Base-by-base conservation (phyloP, 768 basidiomycete genomes). In the Russula olivacea region DNA sequence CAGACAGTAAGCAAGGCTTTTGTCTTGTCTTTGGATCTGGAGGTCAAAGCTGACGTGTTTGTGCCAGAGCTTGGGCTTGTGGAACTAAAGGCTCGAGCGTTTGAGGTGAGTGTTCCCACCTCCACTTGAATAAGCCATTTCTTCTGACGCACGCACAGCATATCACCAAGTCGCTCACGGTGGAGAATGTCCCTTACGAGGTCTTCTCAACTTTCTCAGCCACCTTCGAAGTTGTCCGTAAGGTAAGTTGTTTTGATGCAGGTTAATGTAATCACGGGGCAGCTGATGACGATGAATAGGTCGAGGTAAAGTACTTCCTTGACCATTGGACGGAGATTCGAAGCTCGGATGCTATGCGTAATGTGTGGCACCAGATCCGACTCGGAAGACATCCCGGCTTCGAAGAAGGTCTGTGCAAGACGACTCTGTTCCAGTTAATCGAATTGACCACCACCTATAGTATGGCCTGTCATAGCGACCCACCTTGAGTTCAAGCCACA, bases 141-240 rank as follows among this genome's bases (percentile, higher is more conserved):
- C 50, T 6, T 14, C 50, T 62, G 65, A 66, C 38, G n/a, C 15
- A 23, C 45, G 48, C 41, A 38, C 56, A 91, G 83, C 87, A 93
- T 71, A 93, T 95, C 50, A 76, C 84, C 66, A 86, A 83, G 64
- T 85, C 85, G 0, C 80, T 95, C 50, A 86, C 84, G 0, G 82
- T 88, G 14, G 82, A 88, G 15, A 94, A 93, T 72, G 87, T 93
- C 56, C 87, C 89, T 2, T 86, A 88, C 67, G 92, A 95, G 71
- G 85, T 89, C 41, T 95, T 95, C 70, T 90, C 88, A 12, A 83
- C 86, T 0, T 93, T 95, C 75, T 86, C 89, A 6, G 87, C 88
- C 6, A 83, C 85, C 0, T 93, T 91, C 68, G 86, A 88, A 57
- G 87, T 89, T 49, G 84, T 95, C 30, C 79, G 91, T 56, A 89